Conservation (phyloP, 2,329 filamentous ascomycete genomes). For the Triangularia setosa region DNA sequence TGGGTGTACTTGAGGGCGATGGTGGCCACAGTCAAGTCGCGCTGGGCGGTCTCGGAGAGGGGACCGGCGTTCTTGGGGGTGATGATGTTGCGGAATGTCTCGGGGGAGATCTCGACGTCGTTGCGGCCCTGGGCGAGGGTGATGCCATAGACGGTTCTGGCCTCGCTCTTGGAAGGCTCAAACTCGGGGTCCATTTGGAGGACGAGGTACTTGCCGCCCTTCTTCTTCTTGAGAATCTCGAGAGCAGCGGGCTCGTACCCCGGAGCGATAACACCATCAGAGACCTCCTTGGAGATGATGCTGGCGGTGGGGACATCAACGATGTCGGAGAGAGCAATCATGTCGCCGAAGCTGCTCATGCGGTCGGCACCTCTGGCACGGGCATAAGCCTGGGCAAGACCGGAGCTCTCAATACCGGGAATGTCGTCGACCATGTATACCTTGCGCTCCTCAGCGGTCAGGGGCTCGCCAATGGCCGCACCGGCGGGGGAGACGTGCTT, state of each 20-base stretch:
- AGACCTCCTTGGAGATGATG: slow-evolving; percentile 97
- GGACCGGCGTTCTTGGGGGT: slow-evolving; percentile 73
- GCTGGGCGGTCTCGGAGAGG: slow-evolving; percentile 75
- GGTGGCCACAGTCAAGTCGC: slow-evolving; percentile 90
- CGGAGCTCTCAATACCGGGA: slow-evolving; percentile 77
- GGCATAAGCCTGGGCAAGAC: slow-evolving; percentile 89
- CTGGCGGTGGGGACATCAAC: slow-evolving; percentile 92
- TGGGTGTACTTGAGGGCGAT: slow-evolving; percentile 98
- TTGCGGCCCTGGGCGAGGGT: slow-evolving; percentile 89
- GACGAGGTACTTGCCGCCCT: slow-evolving; percentile 93
- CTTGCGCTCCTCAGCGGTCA: slow-evolving; percentile 84
- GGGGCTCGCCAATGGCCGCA: slow-evolving; percentile 85
- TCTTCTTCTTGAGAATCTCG: slow-evolving; percentile 94
- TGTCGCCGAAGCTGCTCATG: slow-evolving; percentile 97
- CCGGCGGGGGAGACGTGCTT: slow-evolving; percentile 98
- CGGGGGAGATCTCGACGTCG: slow-evolving; percentile 78
- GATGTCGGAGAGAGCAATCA: slow-evolving; percentile 87
- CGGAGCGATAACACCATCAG: slow-evolving; percentile 91
- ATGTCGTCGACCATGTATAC: slow-evolving; percentile 99
- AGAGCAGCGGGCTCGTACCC: slow-evolving; percentile 81
- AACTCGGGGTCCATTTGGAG: slow-evolving; percentile 91
- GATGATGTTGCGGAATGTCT: slow-evolving; percentile 81
- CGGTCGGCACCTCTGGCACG: slow-evolving; percentile 93
- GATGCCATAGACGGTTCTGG: slow-evolving; percentile 84
- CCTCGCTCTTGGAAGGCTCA: slow-evolving; percentile 74